These are phyloP conservation scores for Physaria fendleri DNA, from an alignment of 345 rosid genomes.

Conservation along the genomic window DNA sequence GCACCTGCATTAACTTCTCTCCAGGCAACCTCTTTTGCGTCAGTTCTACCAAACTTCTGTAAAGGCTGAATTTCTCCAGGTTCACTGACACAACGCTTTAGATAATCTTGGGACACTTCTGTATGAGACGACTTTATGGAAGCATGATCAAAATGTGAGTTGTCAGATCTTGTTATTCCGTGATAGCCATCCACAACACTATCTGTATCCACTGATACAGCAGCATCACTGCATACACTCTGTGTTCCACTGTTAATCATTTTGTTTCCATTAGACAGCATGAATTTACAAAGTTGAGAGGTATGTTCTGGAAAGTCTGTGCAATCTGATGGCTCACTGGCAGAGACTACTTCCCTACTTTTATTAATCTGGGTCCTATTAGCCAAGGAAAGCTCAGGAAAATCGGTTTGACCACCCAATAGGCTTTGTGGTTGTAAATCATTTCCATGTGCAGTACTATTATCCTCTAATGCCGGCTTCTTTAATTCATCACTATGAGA, in stretches of 20 bases:
- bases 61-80: conserved; percentile 28
- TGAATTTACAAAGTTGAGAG: conserved; percentile 13
- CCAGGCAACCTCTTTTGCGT: conserved; percentile 24
- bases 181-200: conserved; percentile 30
- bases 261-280: conserved; percentile 21
- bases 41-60: conserved; percentile 26
- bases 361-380: conserved; percentile 28
- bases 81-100: conserved; percentile 23
- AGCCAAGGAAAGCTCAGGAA: conserved; percentile 29
- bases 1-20: conserved; percentile 31
- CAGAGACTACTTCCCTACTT: conserved; percentile 23
- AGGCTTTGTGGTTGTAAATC: conserved; percentile 25
- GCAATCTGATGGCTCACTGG: conserved; percentile 26
- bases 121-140: conserved; percentile 31
- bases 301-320: conserved; percentile 21
- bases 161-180: conserved; percentile 29
- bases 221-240: conserved; percentile 23
- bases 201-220: conserved; percentile 42
- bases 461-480: conserved; percentile 35
- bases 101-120: conserved; percentile 26
- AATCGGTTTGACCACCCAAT: conserved; percentile 22
- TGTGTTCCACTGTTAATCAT: conserved; percentile 24
- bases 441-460: conserved; percentile 18
- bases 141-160: conserved; percentile 32
- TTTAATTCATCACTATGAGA: conserved; percentile 27